Evolutionary conservation across 1,284 basidiomycete species (phyloP).

Genomic region (Exsudoporus floridanus): DNA sequence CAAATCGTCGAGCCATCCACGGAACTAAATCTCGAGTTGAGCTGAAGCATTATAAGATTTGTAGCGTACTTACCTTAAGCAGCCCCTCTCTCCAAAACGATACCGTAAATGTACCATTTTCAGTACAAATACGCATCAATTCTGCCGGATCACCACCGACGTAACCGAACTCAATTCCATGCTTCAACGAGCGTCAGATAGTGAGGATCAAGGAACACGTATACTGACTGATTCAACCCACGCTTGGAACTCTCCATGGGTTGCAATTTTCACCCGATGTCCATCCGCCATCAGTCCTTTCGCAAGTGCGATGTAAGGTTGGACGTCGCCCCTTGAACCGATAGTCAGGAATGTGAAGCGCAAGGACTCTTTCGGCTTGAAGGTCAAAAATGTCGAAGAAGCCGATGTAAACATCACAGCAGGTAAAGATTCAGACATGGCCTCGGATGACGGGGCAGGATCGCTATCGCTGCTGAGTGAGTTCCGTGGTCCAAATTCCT

Average conservation of each 20-base stretch:
- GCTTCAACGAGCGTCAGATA: slow-evolving; percentile 43
- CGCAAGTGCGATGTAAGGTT: slow-evolving; percentile 92
- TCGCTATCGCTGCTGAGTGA: slow-evolving; percentile 42
- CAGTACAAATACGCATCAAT: slow-evolving; percentile 91
- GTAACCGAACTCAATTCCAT: slow-evolving; percentile 90
- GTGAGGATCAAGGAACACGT: neutral
- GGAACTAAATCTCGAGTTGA: slow-evolving; percentile 59
- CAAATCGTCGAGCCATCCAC: slow-evolving; percentile 95
- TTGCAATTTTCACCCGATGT: slow-evolving; percentile 83
- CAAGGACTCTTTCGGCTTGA: slow-evolving; percentile 82
- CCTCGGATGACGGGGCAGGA: slow-evolving; percentile 47
- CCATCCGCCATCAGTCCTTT: slow-evolving; percentile 92
- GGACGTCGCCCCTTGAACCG: slow-evolving; percentile 91
- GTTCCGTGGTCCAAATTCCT: slow-evolving; percentile 63
- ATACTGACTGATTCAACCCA: slow-evolving; percentile 90
- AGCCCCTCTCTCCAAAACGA: slow-evolving; percentile 91
- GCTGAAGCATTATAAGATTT: slow-evolving; percentile 2
- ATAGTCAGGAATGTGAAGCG: slow-evolving; percentile 94
- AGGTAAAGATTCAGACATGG: slow-evolving; percentile 65
- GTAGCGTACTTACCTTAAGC: slow-evolving; percentile 61
- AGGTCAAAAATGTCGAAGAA: slow-evolving; percentile 92
- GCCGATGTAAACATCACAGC: slow-evolving; percentile 93
- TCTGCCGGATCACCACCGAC: slow-evolving; percentile 98
- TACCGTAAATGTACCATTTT: slow-evolving; percentile 96
- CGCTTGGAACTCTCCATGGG: slow-evolving; percentile 90